These are phyloP conservation scores for Pseudoneurospora amorphoporcata DNA, from an alignment of 495 filamentous ascomycete genomes.

Conservation along the genomic window DNA sequence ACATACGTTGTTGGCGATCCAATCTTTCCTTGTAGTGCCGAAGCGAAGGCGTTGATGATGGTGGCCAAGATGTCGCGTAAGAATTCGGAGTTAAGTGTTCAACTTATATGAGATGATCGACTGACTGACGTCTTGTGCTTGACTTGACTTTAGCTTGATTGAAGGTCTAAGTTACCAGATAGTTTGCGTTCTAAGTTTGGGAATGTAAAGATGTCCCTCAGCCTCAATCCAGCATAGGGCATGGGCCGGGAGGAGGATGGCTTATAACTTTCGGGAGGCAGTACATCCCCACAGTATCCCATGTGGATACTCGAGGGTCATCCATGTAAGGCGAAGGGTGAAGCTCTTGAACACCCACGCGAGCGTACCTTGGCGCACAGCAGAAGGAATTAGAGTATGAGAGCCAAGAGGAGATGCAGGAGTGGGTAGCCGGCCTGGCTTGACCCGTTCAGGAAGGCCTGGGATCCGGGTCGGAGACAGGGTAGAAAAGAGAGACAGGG, in stretches of 20 bases:
- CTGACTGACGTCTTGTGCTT: background rate
- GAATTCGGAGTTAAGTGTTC: background rate
- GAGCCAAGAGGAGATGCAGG: background rate
- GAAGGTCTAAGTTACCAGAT: background rate
- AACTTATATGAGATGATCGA: slow-evolving; percentile 18
- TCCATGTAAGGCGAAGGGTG: background rate
- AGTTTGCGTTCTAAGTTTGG: slow-evolving; percentile 23
- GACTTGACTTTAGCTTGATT: background rate
- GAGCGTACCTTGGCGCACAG: background rate
- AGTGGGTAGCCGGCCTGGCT: background rate
- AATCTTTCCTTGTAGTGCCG: background rate
- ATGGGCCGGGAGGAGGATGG: slow-evolving; percentile 17
- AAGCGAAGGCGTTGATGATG: background rate
- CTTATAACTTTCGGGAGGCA: slow-evolving; percentile 22
- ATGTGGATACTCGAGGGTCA: background rate
- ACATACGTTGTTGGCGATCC: slow-evolving; percentile 21
- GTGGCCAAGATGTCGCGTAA: slow-evolving; percentile 1
- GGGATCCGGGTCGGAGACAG: background rate
- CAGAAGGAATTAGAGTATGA: background rate
- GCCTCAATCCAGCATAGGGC: slow-evolving; percentile 21
- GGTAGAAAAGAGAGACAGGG: background rate
- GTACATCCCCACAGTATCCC: slow-evolving; percentile 21
- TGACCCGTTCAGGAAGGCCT: background rate
- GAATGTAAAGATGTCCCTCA: slow-evolving; percentile 17
- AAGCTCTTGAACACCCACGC: background rate